Base-by-base conservation (phyloP, 495 filamentous ascomycete genomes). In the Penicillium ucsense region DNA sequence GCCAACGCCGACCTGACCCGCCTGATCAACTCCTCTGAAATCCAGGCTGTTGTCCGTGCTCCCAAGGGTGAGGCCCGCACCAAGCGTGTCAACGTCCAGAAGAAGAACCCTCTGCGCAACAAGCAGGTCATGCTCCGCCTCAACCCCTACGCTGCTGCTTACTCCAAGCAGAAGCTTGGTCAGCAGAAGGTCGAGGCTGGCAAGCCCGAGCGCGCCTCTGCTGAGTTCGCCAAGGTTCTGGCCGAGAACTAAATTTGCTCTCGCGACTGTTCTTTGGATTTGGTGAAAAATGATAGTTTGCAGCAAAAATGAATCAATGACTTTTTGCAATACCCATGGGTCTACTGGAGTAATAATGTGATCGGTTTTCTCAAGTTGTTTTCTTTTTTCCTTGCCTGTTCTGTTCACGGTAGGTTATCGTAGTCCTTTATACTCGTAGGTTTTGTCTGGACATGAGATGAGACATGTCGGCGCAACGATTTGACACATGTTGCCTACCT, bases 91-190 rank as follows among this genome's bases (percentile, higher is more conserved):
- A 67, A 76, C 61, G 87, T 95, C 48, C 89, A 94, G 81, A 98
- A 98, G 89, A 95, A 95, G 88, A 97, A 98, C 80, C 94, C 92
- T 65, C 86, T 98, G 51, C 78, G 76, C 74, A 98, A 98, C 83
- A 94, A 86, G 80, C 94, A 97, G 78, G 81, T 98, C 49, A 78
- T 95, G 72, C 84, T 96, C 63, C 81, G 92, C 52, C 84, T 97
- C 70, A 98, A 98, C 80, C 92, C 92, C 49, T 98, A 98, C 75
- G 89, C 90, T 48, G 76, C 83, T 58, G 81, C 82, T 37, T 98
- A 88, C 75, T 74, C 77, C 51, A 87, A 90, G 78, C 75, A 88
- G 64, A 85, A 87, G 72, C 72, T 89, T 49, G 86, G 86, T 42
- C 78, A 81, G 65, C 63, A 74, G 64, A 72, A 77, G 66, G 54